Evolutionary conservation across 345 rosid genomes (phyloP).

Genomic region (Salix udensis): DNA sequence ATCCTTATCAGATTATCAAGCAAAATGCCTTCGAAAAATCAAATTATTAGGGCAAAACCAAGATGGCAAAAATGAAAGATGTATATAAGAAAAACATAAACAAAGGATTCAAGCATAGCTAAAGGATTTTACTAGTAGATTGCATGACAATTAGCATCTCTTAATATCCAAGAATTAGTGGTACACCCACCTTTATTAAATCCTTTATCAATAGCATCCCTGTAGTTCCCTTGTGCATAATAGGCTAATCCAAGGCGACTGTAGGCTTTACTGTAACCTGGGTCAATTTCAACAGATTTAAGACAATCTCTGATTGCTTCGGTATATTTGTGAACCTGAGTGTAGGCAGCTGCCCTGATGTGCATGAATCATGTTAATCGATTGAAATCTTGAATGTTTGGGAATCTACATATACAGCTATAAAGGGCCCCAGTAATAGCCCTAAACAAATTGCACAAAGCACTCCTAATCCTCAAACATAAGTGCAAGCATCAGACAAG

Average conservation of each 20-base stretch:
- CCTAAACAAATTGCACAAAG: neutral
- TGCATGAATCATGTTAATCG: conserved; percentile 13
- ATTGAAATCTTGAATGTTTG: neutral
- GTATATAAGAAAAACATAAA: neutral
- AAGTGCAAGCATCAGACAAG: neutral
- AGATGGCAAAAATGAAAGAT: neutral
- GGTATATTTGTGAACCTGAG: conserved; percentile 53
- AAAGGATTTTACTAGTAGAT: neutral
- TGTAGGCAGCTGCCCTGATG: conserved; percentile 84
- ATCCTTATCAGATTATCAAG: neutral
- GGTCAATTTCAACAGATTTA: conserved; percentile 71
- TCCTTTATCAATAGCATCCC: conserved; percentile 78
- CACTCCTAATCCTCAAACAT: neutral
- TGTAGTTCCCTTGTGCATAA: conserved; percentile 70
- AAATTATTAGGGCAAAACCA: neutral
- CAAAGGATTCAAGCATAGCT: neutral
- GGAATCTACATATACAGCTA: conserved; percentile 2
- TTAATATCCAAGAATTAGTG: conserved; percentile 9
- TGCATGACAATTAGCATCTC: neutral
- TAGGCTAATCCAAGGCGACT: conserved; percentile 86
- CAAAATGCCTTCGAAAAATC: neutral
- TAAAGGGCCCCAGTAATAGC: neutral
- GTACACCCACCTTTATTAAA: conserved; percentile 65
- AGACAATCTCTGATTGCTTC: conserved; percentile 77
- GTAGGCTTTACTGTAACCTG: conserved; percentile 79